These are phyloP conservation scores for Boletus rubescentipes DNA, from an alignment of 768 basidiomycete genomes.

Conservation along the genomic window DNA sequence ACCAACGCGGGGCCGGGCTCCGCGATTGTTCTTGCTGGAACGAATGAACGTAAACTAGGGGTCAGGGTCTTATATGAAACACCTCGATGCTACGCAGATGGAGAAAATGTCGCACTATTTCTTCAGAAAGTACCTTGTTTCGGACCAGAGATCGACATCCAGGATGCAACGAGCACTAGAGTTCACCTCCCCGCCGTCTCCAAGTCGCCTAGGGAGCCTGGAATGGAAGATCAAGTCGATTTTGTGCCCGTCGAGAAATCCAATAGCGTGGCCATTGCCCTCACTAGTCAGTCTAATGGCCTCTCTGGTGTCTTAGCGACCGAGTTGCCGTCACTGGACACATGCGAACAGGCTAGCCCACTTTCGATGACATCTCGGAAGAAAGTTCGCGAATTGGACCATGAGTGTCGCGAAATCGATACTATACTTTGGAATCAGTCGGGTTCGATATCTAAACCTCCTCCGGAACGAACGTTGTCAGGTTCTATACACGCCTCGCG, in stretches of 20 bases:
- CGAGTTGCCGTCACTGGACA: background rate
- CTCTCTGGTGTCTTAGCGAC: background rate
- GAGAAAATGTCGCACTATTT: background rate
- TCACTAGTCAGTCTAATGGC: background rate
- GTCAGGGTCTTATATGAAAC: background rate
- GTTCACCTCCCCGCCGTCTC: too few species aligned
- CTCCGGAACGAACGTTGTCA: conserved; percentile 5
- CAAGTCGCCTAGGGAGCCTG: background rate
- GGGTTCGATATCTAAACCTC: background rate
- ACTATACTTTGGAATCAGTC: background rate
- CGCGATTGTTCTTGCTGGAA: background rate
- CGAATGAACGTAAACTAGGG: background rate
- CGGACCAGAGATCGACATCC: background rate
- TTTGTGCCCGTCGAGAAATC: background rate
- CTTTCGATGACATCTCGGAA: background rate
- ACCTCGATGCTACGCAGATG: background rate
- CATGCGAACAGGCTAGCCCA: background rate
- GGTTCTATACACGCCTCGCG: conserved; percentile 21
- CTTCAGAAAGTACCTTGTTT: background rate
- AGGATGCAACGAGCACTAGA: background rate
- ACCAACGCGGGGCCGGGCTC: background rate
- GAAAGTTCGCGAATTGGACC: background rate
- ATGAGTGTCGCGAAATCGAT: background rate
- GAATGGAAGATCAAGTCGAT: background rate
- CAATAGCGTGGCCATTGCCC: background rate